Base-by-base conservation (phyloP, 2,329 filamentous ascomycete genomes). In the Alternaria viburni region DNA sequence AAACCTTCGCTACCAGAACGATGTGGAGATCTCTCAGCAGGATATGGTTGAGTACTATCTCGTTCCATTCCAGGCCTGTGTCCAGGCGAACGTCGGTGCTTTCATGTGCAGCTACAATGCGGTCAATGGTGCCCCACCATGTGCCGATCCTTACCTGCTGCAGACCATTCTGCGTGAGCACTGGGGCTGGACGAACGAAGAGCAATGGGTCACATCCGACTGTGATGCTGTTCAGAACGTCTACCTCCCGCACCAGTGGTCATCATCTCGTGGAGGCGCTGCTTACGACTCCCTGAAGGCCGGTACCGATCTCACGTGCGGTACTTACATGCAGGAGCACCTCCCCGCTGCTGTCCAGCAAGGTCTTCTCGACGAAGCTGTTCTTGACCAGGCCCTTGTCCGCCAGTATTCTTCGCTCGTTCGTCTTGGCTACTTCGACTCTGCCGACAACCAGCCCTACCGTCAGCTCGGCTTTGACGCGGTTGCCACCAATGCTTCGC, bases 31-130 rank as follows among this genome's bases (percentile, higher is more conserved):
- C 58, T 82, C 83, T 8, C 80, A 83, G 54, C 89, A 91, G 68
- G 90, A 92, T 64, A 79, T 92, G 6, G 83, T 86, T 0, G 89
- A 91, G 69, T 92, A 91, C 77, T 92, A 90, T 71, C 82, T 90
- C 19, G 88, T 87, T 0, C 85, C 88, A 0, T 92, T 92, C 78
- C 82, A 89, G 70, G 84, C 72, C 25, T 83, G 82, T 65, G 81
- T 81, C 1, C 80, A 83, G 54, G 79, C 80, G 0, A 82, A 83
- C 46, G 82, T 83, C n/a, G 81, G 81, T n/a, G 71, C 72, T 12
- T 78, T 83, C 83, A 74, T 91, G 89, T 75, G 87, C 85, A 52
- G 82, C 10, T 89, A 88, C 28, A 82, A 66, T 69, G 81, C 88
- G 0, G 82, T 92, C 26, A 90, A 92, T 61, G 90, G 89, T 0